Base-by-base conservation (phyloP, 2,329 filamentous ascomycete species). In the Epichloe uncinata region DNA sequence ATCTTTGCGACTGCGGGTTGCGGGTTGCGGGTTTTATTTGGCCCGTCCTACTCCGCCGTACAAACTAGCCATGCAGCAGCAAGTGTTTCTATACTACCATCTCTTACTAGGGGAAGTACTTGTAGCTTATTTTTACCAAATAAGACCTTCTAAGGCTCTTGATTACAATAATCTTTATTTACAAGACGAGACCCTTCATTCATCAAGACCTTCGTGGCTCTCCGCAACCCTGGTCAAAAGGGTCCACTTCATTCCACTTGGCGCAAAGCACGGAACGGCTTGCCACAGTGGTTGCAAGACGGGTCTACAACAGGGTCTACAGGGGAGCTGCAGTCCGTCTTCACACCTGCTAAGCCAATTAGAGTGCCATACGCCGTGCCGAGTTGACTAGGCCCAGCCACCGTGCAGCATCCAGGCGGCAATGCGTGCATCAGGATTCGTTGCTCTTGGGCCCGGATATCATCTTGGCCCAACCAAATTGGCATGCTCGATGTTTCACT, bases 351-450 rank as follows among this genome's bases (percentile, higher is more conserved):
- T 20, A 38, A 38, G 44, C 71, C 69, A 73, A 73, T 73, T 58
- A 69, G 51, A 51, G 45, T 15, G 45, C 42, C 42, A 50, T 52
- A 43, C 49, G 51, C 54, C 57, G 70, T 73, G 71, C 72, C 65
- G 60, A 46, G 4, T n/a, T 20, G 30, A 12, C 37, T 20, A 15
- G 37, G 30, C 16, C 42, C 47, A 41, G 47, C 49, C 42, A 61
- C 59, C 63, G 64, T 53, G 56, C 64, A 64, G 63, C 63, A 65
- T 53, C 61, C 26, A 63, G 70, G 72, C 72, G 72, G 72, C 65
- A 73, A 74, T 60, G 61, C 57, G 56, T 50, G 57, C 54, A 33
- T 51, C 54, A 45, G 58, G 61, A 64, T 66, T 66, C 61, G 63
- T 57, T 45, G 13, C n/a, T 7, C 45, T 13, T 30, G 26, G 26